A percentile compares a stretch with the other conserved stretches of the same genome.
Evolutionary conservation across 2,329 filamentous ascomycete species (phyloP).

Genomic region (Cyphellophora europaea): DNA sequence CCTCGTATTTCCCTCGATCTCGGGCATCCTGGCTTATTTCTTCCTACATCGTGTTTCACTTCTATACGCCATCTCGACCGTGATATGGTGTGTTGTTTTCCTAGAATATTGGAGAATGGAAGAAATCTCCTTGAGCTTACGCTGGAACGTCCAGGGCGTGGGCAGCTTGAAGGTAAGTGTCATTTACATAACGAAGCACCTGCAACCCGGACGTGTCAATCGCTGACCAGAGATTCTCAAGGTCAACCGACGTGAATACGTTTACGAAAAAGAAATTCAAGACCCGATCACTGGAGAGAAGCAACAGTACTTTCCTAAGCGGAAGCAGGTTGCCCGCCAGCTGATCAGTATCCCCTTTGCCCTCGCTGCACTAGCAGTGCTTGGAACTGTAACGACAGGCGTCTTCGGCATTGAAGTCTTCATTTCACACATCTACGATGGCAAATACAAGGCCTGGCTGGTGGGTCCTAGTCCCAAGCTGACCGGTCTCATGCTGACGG

Average conservation of each 20-base stretch:
- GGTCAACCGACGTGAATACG: constrained; percentile 1
- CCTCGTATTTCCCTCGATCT: not conserved
- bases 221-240: not conserved
- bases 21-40: not conserved
- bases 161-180: constrained; percentile 1
- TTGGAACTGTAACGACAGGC: not conserved
- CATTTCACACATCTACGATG: constrained; percentile 1
- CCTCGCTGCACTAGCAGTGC: not conserved
- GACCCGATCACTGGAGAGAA: constrained; percentile 1
- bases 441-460: not conserved
- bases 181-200: not conserved
- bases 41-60: not conserved
- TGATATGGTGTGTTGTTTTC: constrained; percentile 2
- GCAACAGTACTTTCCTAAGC: not conserved
- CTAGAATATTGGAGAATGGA: constrained; percentile 2
- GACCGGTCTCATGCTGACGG: not conserved
- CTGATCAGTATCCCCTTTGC: constrained; percentile 1
- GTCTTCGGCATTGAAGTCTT: constrained; percentile 1
- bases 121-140: constrained; percentile 2
- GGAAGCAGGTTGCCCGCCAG: constrained; percentile 1
- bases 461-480: not conserved
- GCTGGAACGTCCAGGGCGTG: not conserved
- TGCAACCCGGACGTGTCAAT: no score
- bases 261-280: not conserved
- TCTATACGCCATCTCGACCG: not conserved